Percentiles rank a stretch among this genome's conserved stretches.
Evolutionary conservation across 176 grass and related monocot genomes (phyloP).

Genomic region (Zoysia japonica): DNA sequence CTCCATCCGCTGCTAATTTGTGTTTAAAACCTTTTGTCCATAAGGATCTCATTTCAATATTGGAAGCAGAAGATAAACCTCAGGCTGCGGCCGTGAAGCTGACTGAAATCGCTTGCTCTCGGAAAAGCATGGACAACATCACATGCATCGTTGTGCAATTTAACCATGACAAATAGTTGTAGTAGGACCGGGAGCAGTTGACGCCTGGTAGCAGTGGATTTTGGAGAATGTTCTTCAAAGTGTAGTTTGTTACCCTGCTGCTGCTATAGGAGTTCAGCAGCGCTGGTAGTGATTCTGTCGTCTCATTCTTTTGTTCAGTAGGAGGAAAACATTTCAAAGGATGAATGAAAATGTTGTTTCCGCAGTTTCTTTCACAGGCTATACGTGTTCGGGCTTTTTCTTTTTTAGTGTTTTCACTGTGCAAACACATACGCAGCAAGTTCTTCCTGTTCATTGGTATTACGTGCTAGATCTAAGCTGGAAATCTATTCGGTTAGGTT

Average conservation of each 20-base stretch:
- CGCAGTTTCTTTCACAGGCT: neutral
- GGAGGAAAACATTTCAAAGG: neutral
- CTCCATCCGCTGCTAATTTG: slow-evolving; percentile 22
- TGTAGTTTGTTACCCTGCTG: neutral
- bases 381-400: neutral
- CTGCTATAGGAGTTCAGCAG: neutral
- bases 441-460: neutral
- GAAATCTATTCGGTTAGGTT: neutral
- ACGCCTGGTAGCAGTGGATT: slow-evolving; percentile 3
- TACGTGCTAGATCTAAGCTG: neutral
- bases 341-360: neutral
- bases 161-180: slow-evolving; percentile 42
- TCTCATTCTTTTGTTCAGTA: slow-evolving; percentile 15
- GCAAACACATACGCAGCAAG: neutral
- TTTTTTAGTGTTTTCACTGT: neutral
- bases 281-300: neutral
- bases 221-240: slow-evolving; percentile 5
- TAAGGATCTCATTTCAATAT: slow-evolving; percentile 58
- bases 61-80: slow-evolving; percentile 54
- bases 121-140: slow-evolving; percentile 59
- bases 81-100: slow-evolving; percentile 61
- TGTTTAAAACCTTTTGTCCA: slow-evolving; percentile 20
- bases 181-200: neutral
- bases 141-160: slow-evolving; percentile 75
- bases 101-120: slow-evolving; percentile 50